These are phyloP conservation scores for Plasmopara muralis DNA, from an alignment of 352 stramenopile species.

Conservation along the genomic window DNA sequence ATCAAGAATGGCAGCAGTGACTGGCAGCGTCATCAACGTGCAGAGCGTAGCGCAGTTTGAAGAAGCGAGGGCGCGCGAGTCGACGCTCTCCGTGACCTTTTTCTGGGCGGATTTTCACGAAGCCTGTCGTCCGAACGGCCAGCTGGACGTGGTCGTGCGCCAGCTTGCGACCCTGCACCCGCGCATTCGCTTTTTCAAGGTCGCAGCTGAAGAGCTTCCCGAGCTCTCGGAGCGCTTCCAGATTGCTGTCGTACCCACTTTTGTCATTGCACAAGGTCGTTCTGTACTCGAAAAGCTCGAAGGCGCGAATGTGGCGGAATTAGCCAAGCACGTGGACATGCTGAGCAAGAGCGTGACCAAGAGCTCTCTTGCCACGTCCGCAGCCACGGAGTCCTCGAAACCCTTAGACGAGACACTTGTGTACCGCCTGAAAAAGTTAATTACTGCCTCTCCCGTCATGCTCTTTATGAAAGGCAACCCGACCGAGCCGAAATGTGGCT, in stretches of 20 bases:
- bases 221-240: constrained; percentile 84
- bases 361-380: constrained; percentile 10
- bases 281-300: constrained; percentile 79
- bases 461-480: constrained; percentile 99
- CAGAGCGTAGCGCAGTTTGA: constrained; percentile 71
- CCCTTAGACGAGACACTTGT: constrained; percentile 56
- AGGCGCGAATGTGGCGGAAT: constrained; percentile 72
- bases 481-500: constrained; percentile 92
- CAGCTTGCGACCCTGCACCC: constrained; percentile 78
- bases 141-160: constrained; percentile 79
- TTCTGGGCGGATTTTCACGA: constrained; percentile 86
- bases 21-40: constrained; percentile 64
- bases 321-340: constrained; percentile 80
- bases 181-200: constrained; percentile 80
- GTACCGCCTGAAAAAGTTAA: constrained; percentile 79
- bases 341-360: constrained; percentile 75
- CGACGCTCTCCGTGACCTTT: constrained; percentile 71
- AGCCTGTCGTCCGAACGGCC: constrained; percentile 71
- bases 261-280: constrained; percentile 81
- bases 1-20: constrained; percentile 25
- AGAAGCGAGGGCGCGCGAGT: constrained; percentile 63
- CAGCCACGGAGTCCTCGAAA: constrained; percentile 16
- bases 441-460: constrained; percentile 89
- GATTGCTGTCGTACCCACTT: constrained; percentile 92
- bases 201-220: constrained; percentile 76